Conservation (phyloP, 495 filamentous ascomycete genomes). For the Penicillium bialowiezense region DNA sequence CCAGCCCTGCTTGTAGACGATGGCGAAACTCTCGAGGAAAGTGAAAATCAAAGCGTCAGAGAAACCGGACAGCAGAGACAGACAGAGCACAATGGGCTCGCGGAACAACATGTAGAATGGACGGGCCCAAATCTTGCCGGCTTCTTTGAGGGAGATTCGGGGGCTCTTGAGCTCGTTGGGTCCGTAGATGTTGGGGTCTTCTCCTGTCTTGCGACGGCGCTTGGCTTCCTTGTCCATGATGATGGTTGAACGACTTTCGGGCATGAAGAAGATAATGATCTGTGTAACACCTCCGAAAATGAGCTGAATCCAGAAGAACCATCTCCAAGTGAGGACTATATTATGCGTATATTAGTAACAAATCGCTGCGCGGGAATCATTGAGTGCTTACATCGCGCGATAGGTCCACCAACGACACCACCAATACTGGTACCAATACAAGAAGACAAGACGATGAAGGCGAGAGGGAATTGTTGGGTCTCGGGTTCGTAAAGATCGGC, state of each 20-base stretch:
- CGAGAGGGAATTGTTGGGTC: conserved; percentile 60
- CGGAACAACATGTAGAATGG: conserved; percentile 73
- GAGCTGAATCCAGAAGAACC: conserved; percentile 79
- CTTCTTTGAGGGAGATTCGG: conserved; percentile 52
- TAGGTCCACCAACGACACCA: conserved; percentile 74
- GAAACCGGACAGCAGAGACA: conserved; percentile 72
- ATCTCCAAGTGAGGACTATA: conserved; percentile 57
- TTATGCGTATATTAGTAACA: background rate
- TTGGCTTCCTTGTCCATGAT: conserved; percentile 64
- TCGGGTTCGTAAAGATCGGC: conserved; percentile 74
- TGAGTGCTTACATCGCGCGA: conserved; percentile 51
- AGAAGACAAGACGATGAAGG: conserved; percentile 71
- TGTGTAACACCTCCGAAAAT: conserved; percentile 68
- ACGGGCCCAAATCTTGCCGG: conserved; percentile 59
- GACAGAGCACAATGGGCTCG: conserved; percentile 68
- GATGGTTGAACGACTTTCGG: conserved; percentile 65
- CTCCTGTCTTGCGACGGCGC: conserved; percentile 54
- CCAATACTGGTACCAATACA: conserved; percentile 72
- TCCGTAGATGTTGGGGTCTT: conserved; percentile 56
- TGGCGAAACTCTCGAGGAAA: conserved; percentile 63
- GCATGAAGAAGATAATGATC: conserved; percentile 60
- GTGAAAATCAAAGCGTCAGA: conserved; percentile 77
- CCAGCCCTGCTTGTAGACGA: conserved; percentile 63
- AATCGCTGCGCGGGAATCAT: background rate
- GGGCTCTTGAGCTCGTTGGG: conserved; percentile 56